Conservation (phyloP, 306 rosid species). For the Inga oerstediana region DNA sequence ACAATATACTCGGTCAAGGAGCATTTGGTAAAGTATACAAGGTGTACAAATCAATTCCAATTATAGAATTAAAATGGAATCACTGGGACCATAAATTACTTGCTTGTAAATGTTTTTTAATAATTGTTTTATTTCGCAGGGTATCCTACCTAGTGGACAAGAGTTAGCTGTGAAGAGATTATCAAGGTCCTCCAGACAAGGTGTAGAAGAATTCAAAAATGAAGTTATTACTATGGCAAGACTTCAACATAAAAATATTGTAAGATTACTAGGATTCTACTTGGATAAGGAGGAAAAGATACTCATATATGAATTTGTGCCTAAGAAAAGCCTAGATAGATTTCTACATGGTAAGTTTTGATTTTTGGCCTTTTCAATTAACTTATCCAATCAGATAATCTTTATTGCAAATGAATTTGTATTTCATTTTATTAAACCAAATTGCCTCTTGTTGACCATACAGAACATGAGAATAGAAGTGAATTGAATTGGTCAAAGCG, state of each 20-base stretch:
- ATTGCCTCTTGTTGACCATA: not conserved
- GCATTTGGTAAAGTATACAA: too few species aligned
- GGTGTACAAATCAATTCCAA: too few species aligned
- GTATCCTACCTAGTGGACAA: not conserved
- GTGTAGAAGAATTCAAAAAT: too few species aligned
- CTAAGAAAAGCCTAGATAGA: not conserved
- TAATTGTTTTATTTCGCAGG: conserved; percentile 21
- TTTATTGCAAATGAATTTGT: not conserved
- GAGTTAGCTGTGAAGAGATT: too few species aligned
- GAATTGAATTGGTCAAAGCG: not conserved
- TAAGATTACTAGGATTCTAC: too few species aligned
- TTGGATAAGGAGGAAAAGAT: too few species aligned
- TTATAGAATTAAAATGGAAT: not conserved
- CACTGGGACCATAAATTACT: not conserved
- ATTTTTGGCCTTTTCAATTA: not conserved
- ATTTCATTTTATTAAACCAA: not conserved
- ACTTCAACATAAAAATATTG: too few species aligned
- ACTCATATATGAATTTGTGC: not conserved
- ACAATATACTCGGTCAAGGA: too few species aligned
- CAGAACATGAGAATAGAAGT: not conserved
- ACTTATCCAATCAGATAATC: not conserved
- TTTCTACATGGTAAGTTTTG: not conserved
- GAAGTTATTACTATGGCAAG: too few species aligned
- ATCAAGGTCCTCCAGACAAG: too few species aligned
- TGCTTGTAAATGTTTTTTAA: not conserved